These are phyloP conservation scores for Echinochloa phyllopogon DNA, from an alignment of 176 grass and related monocot genomes.

Conservation along the genomic window DNA sequence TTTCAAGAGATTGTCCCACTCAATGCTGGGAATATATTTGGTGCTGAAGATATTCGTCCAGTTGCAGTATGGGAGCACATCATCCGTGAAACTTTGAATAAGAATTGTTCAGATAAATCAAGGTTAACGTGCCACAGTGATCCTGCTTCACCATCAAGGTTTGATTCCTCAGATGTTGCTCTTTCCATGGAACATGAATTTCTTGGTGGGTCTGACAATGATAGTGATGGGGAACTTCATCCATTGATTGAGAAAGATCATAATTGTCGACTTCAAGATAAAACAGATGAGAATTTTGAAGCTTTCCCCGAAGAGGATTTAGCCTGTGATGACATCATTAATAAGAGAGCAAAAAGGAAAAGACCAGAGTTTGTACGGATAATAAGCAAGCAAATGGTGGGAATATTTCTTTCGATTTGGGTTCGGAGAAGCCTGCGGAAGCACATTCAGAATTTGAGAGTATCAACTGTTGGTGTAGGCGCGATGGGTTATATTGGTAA, in stretches of 20 bases:
- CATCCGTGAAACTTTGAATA: slow-evolving; percentile 79
- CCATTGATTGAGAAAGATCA: slow-evolving; percentile 43
- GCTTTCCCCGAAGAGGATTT: slow-evolving; percentile 37
- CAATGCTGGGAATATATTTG: slow-evolving; percentile 82
- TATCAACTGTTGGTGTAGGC: slow-evolving; percentile 90
- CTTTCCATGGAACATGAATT: slow-evolving; percentile 55
- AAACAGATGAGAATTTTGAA: slow-evolving; percentile 29
- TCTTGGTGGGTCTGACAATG: slow-evolving; percentile 51
- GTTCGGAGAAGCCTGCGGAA: slow-evolving; percentile 69
- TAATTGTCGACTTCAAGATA: not conserved
- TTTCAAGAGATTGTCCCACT: slow-evolving; percentile 91
- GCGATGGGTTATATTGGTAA: slow-evolving; percentile 95
- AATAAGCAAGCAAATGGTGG: slow-evolving; percentile 98
- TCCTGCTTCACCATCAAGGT: slow-evolving; percentile 73
- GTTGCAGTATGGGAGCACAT: slow-evolving; percentile 78
- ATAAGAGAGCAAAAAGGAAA: slow-evolving; percentile 47
- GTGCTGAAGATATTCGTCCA: slow-evolving; percentile 67
- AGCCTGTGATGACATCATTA: slow-evolving; percentile 37
- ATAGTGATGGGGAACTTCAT: slow-evolving; percentile 58
- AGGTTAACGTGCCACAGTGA: slow-evolving; percentile 64
- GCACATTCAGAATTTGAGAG: slow-evolving; percentile 86
- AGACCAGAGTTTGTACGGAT: slow-evolving; percentile 66
- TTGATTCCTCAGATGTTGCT: slow-evolving; percentile 56
- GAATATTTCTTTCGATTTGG: slow-evolving; percentile 84
- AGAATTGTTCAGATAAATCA: slow-evolving; percentile 45